Base-by-base conservation (phyloP, 257 asterid genomes). In the Galeopsis tetrahit region DNA sequence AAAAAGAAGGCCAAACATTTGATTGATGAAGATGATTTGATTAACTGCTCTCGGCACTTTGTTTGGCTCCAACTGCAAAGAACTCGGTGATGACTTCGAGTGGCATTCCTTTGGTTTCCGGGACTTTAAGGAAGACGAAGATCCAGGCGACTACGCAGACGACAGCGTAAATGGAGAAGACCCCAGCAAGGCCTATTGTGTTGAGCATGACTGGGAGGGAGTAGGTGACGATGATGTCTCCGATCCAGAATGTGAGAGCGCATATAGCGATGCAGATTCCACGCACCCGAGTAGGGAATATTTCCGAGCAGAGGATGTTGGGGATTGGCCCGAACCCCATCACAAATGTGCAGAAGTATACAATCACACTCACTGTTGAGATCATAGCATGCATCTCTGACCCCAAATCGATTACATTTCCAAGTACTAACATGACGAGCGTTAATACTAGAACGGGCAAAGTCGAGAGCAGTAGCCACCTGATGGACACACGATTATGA, bases 311-410 rank as follows among this genome's bases (percentile, higher is more conserved):
- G 42, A 94, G 95, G 91, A 94, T 91, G 92, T 94, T 94, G 0
- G 99, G 99, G 73, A 94, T 71, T 0, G 99, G 99, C 4, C 99
- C 99, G 66, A 91, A 94, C 0, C 99, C 99, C 89, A 85, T 89
- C 32, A 91, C 97, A 39, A 91, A 94, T 82, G 85, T 76, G 93
- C 99, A 91, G 74, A 94, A 88, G 91, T 94, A 94, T 10, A 91
- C 72, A 1, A 94, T 84, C 32, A 94, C 97, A 51, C 97, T 87
- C 9, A 77, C 75, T 1, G 96, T 94, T 72, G 97, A 91, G 83
- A 94, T 68, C 32, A 85, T 76, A 0, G 99, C 99, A 13, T 88
- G 96, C 13, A 69, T 14, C 40, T 84, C 35, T 2, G 82, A 58
- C 5, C 93, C 96, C 76, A 94, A 60, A n/a, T 82, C 0, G 11